Base-by-base conservation (phyloP, 2,329 filamentous ascomycete species). In the Neofusicoccum cordaticola region DNA sequence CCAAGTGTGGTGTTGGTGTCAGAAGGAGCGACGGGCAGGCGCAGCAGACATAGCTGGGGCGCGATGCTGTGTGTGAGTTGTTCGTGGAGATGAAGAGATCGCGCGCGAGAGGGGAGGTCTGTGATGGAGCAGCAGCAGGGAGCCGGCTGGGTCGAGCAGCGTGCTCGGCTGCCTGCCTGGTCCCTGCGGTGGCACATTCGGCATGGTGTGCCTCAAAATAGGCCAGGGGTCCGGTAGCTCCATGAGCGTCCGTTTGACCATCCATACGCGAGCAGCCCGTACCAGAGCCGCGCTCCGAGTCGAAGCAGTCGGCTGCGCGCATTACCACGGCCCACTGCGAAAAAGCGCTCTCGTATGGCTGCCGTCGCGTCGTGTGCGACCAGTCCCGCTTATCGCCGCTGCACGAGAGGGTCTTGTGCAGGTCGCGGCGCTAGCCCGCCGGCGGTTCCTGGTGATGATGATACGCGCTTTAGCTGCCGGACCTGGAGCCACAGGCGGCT, bases 31-130 rank as follows among this genome's bases (percentile, higher is more conserved):
- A 27, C 62, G 44, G 62, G 37, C 27, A 57, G 52, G 44, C 62
- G 62, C 51, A 48, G 52, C 62, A 64, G 52, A 64, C 62, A 64
- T 64, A 35, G 62, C 52, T 64, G 62, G 22, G 62, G 52, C 52
- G 62, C 42, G 51, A 53, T 57, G 51, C 52, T 58, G 44, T 34
- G 41, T n/a, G 52, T 60, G 56, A 60, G 56, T 47, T 47, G 53
- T 47, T 60, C 56, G 47, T 60, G 56, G 56, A 17, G 42, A n/a
- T 22, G 56, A 47, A 35, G 44, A 45, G 56, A 60, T 60, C 15
- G 56, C 41, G 39, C 53, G 37, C 53, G 56, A 60, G 56, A 60
- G 41, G 56, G 42, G 42, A 47, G 56, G 56, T 60, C 53, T 60
- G 56, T 60, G 56, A 60, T 47, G 56, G 56, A 60, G 56, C 56